Conservation (phyloP, 2,329 filamentous ascomycete genomes). For the Zasmidium angulare region DNA sequence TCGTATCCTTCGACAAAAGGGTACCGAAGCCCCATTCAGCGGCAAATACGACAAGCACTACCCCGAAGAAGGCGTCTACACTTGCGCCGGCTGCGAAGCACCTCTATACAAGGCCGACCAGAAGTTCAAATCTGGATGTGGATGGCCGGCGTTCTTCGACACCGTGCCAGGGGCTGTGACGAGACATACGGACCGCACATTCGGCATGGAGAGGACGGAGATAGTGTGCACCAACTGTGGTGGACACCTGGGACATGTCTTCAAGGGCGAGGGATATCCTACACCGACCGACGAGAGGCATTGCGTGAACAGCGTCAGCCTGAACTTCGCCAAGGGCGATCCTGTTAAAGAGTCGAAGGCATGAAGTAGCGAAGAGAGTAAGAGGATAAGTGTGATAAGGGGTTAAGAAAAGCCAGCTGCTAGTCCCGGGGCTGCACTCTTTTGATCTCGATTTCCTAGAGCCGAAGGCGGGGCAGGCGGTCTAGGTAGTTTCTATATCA, state of each 20-base stretch:
- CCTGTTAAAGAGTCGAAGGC: conserved; percentile 42
- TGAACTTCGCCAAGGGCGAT: conserved; percentile 76
- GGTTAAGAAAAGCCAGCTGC: too few species aligned
- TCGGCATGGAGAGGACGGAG: conserved; percentile 85
- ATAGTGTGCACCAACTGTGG: conserved; percentile 95
- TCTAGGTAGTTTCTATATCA: background rate
- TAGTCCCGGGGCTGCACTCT: too few species aligned
- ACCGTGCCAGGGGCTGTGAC: conserved; percentile 87
- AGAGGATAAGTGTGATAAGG: too few species aligned
- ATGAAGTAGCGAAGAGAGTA: conserved; percentile 8
- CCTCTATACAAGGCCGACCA: conserved; percentile 90
- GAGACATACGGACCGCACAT: conserved; percentile 70
- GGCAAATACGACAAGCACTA: conserved; percentile 88
- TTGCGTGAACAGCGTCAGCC: conserved; percentile 90
- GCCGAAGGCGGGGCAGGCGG: too few species aligned
- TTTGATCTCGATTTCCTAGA: too few species aligned
- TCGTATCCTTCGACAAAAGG: conserved; percentile 85
- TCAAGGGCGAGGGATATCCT: conserved; percentile 80
- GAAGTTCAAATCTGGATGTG: conserved; percentile 95
- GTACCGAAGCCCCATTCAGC: conserved; percentile 77
- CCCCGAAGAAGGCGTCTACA: conserved; percentile 74
- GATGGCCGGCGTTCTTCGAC: conserved; percentile 98
- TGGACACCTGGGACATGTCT: conserved; percentile 86
- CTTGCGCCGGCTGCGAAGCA: conserved; percentile 79
- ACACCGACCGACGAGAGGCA: conserved; percentile 94